Conservation (phyloP, 495 filamentous ascomycete genomes). For the Podospora pseudocomata region DNA sequence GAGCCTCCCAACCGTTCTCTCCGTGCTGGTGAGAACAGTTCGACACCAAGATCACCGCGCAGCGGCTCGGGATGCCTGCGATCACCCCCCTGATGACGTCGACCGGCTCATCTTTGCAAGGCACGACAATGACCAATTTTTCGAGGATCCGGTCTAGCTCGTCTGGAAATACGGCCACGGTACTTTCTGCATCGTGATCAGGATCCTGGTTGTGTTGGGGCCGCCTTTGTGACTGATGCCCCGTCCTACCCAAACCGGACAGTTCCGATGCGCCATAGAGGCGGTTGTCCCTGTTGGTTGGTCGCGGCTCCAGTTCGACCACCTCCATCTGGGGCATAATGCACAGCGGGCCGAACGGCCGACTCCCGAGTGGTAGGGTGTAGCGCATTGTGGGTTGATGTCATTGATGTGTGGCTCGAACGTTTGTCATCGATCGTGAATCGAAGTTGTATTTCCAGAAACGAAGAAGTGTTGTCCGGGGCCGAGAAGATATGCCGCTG, state of each 20-base stretch:
- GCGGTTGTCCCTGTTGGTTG: conserved; percentile 1
- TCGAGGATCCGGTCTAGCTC: conserved; percentile 11
- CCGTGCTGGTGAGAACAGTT: conserved; percentile 19
- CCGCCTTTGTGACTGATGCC: background rate
- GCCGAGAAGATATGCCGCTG: too few species aligned
- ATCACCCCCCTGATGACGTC: conserved; percentile 22
- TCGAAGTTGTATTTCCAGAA: too few species aligned
- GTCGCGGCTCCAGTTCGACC: conserved; percentile 11
- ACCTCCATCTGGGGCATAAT: conserved; percentile 14
- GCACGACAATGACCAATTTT: conserved; percentile 29
- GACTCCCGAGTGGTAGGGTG: background rate
- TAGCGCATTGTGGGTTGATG: background rate
- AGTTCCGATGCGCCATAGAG: background rate
- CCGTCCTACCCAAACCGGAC: background rate
- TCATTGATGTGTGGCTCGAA: background rate
- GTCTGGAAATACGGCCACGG: conserved; percentile 2
- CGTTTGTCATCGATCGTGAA: background rate
- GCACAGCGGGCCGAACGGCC: background rate
- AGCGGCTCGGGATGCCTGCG: conserved; percentile 22
- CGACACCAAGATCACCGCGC: conserved; percentile 29
- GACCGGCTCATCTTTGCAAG: conserved; percentile 29
- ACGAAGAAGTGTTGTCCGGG: too few species aligned
- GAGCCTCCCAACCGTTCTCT: conserved; percentile 16
- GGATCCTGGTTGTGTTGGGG: background rate
- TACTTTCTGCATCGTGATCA: background rate